Evolutionary conservation across 2,329 filamentous ascomycete species (phyloP), one percentile per base, ranked within the genome.

Genomic region (Aspergillus candidus): DNA sequence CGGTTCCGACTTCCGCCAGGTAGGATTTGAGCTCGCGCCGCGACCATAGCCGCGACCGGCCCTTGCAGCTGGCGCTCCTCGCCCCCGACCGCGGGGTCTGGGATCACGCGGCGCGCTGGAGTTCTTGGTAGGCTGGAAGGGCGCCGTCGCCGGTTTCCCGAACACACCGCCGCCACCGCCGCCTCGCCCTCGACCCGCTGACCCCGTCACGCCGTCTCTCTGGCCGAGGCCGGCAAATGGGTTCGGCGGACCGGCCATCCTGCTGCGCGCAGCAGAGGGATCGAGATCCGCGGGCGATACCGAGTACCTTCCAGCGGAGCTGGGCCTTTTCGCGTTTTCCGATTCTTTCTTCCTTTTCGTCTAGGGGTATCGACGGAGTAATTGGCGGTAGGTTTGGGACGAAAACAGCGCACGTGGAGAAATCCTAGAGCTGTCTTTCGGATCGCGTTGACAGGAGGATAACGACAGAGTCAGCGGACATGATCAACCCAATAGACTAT

Each of bases 181-280:
- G 38, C 59, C 59, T 29, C 57, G 54, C 44, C 61, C 60, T 44
- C 58, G 57, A 33, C 52, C 50, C 38, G 48, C 47, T 43, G 55
- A 44, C 33, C 46, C 50, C 34, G 54, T 48, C 38, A 51, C 48
- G 39, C 55, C 59, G 48, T 53, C 52, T 45, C 50, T 56, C 46
- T 61, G 60, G 42, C 50, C 50, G 29, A 55, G 53, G 40, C 48
- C 51, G 45, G 50, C 46, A 49, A 61, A 62, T 35, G 59, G 54
- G 44, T 57, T 62, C 34, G 59, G 52, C 33, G 59, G 56, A 46
- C 54, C 54, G 48, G 59, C 56, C 62, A 65, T 65, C 42, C 51
- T 62, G 54, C 52, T 57, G 55, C 50, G 36, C 43, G 45, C 38
- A 55, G 54, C 55, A 52, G 49, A 41, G 46, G 38, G 40, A 48